These are phyloP conservation scores for Neofusicoccum laricinum DNA, from an alignment of 2,329 filamentous ascomycete species.

Conservation along the genomic window DNA sequence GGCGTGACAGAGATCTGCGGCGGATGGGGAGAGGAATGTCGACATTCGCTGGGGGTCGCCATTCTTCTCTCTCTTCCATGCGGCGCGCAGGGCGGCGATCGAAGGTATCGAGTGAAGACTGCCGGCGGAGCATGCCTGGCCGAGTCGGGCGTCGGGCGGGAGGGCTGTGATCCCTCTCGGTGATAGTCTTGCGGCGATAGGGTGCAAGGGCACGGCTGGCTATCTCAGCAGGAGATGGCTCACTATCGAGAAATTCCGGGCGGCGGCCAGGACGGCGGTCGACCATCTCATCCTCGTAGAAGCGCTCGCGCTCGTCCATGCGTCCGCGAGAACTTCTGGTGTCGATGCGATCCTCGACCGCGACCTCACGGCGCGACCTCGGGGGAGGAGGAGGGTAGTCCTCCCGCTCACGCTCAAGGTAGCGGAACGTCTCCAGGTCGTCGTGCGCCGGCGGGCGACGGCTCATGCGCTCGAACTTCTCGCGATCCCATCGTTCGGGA, in stretches of 20 bases:
- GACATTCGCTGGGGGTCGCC: constrained; percentile 65
- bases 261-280: constrained; percentile 34
- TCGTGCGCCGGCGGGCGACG: constrained; percentile 23
- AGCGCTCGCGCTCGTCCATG: constrained; percentile 53
- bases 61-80: constrained; percentile 57
- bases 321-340: constrained; percentile 38
- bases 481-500: constrained; percentile 48
- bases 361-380: constrained; percentile 40
- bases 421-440: constrained; percentile 38
- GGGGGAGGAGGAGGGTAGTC: constrained; percentile 33
- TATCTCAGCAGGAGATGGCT: constrained; percentile 45
- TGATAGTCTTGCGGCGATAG: constrained; percentile 57
- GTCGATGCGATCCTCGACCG: constrained; percentile 42
- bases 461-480: constrained; percentile 48
- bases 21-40: constrained; percentile 63
- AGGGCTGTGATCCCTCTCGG: constrained; percentile 54
- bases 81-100: constrained; percentile 68
- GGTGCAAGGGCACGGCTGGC: constrained; percentile 54
- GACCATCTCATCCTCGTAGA: constrained; percentile 55
- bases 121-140: constrained; percentile 70
- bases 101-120: constrained; percentile 87
- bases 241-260: constrained; percentile 43
- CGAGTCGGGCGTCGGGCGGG: constrained; percentile 56
- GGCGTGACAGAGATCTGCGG: constrained; percentile 55
- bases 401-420: constrained; percentile 43